phyloP scores from a whole-genome alignment of 306 rosid species.

The Sicyos edulis region DNA sequence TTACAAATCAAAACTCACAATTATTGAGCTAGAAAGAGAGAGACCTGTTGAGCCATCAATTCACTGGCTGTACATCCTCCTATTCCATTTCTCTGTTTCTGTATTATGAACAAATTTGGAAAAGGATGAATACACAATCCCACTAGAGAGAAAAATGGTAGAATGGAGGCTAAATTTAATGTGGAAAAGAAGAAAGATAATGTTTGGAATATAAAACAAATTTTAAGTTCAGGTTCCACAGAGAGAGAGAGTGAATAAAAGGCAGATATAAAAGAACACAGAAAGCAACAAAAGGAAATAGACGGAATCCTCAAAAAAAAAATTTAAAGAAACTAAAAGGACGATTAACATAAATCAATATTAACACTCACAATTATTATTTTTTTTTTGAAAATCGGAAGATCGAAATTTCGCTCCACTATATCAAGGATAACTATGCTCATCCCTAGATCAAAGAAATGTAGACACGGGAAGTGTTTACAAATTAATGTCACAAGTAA shows the following conservation, averaged over 20 bases:
- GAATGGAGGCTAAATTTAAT: background rate
- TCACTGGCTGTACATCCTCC: background rate
- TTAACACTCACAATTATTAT: background rate
- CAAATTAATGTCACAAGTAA: too few species aligned
- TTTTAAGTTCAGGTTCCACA: background rate
- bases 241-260: background rate
- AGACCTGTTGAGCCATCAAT: constrained; percentile 18
- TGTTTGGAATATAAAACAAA: background rate
- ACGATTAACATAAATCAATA: background rate
- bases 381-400: too few species aligned
- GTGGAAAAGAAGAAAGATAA: constrained; percentile 1
- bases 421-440: too few species aligned
- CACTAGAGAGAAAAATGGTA: background rate
- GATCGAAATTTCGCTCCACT: too few species aligned
- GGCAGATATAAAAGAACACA: background rate
- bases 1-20: background rate
- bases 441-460: too few species aligned
- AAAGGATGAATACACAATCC: background rate
- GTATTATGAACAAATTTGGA: background rate
- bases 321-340: background rate
- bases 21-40: background rate
- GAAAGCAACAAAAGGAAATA: background rate
- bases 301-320: background rate
- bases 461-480: too few species aligned
- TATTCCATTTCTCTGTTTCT: background rate